These are phyloP conservation scores for Plasmodium adleri DNA, from an alignment of 169 alveolate genomes.

Conservation along the genomic window DNA sequence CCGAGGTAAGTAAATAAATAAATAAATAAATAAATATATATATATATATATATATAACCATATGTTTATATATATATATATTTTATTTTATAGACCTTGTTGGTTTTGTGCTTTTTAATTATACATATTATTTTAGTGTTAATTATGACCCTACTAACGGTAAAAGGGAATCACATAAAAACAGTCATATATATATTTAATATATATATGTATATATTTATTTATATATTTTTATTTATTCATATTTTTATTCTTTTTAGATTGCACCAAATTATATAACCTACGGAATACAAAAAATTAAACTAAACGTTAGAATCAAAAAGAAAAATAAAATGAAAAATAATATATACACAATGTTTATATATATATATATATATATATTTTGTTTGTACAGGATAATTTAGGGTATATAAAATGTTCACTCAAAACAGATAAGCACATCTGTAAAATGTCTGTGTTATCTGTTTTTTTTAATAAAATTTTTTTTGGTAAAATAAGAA, in stretches of 20 bases:
- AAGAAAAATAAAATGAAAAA: background rate
- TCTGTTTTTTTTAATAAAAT: constrained; percentile 59
- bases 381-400: constrained; percentile 19
- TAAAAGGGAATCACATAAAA: constrained; percentile 63
- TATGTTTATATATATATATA: background rate
- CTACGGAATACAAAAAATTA: constrained; percentile 56
- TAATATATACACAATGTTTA: background rate
- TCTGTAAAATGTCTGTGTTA: constrained; percentile 65
- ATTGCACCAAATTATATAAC: constrained; percentile 69
- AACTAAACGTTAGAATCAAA: constrained; percentile 23
- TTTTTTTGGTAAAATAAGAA: constrained; percentile 33
- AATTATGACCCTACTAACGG: constrained; percentile 82
- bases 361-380: background rate
- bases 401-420: constrained; percentile 50
- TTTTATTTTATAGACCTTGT: constrained; percentile 60
- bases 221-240: too few species aligned
- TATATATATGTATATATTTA: background rate
- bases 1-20: constrained; percentile 75
- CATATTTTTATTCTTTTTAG: constrained; percentile 1
- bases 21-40: background rate
- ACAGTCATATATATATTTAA: background rate
- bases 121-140: constrained; percentile 81
- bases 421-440: constrained; percentile 55
- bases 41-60: background rate
- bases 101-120: constrained; percentile 78